phyloP scores from a whole-genome alignment of 2,329 filamentous ascomycete genomes.

The Colletotrichum sansevieriae region DNA sequence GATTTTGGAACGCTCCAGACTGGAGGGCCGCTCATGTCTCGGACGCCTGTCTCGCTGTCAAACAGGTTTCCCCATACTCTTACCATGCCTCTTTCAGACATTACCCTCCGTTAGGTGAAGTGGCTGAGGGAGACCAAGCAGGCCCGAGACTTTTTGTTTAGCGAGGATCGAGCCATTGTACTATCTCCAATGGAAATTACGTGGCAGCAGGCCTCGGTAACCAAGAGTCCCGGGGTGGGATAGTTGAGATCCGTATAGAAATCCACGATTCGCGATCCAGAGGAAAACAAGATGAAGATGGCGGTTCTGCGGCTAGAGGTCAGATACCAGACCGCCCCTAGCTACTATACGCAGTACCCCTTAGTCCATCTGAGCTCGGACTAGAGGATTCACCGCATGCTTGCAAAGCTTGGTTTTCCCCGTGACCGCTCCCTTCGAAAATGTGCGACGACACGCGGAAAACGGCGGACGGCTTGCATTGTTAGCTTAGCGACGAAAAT shows the following conservation, averaged over 20 bases:
- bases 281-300: not conserved
- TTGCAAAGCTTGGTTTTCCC: conserved; percentile 1
- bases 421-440: conserved; percentile 6
- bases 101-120: not conserved
- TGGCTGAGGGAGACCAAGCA: not conserved
- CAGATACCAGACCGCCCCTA: conserved; percentile 18
- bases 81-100: not conserved
- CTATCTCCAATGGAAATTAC: conserved; percentile 29
- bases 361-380: not conserved
- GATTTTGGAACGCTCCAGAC: conserved; percentile 32
- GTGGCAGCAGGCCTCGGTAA: conserved; percentile 11
- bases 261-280: conserved; percentile 23
- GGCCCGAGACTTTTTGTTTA: not conserved
- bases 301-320: conserved; percentile 7
- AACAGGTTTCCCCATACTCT: conserved; percentile 26
- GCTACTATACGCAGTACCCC: not conserved
- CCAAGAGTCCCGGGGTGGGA: not conserved
- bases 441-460: conserved; percentile 20
- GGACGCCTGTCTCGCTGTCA: conserved; percentile 16
- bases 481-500: not conserved
- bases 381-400: not conserved
- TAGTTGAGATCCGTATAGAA: conserved; percentile 24
- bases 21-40: not conserved
- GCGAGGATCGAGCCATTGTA: conserved; percentile 16
- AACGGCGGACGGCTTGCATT: conserved; percentile 18